Conservation (phyloP, 176 grass and related monocot genomes). For the Eleusine coracana region DNA sequence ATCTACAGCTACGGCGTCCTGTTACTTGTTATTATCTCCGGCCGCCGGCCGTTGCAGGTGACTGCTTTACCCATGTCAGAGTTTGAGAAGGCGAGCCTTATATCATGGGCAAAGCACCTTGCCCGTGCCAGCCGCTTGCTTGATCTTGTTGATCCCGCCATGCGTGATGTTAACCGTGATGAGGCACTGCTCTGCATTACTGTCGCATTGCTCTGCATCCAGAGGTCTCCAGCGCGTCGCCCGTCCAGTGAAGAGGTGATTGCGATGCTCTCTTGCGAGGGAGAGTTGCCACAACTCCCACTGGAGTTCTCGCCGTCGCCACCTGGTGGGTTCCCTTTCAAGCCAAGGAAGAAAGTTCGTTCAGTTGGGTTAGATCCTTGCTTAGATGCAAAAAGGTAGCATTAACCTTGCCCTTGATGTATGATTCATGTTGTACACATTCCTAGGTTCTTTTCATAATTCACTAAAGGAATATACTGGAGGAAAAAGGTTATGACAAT, state of each 20-base stretch:
- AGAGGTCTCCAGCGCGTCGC: constrained; percentile 57
- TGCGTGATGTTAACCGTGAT: constrained; percentile 60
- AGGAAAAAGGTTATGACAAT: constrained; percentile 18
- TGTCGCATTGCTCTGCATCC: constrained; percentile 74
- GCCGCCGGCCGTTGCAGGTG: constrained; percentile 74
- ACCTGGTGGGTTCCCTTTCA: constrained; percentile 61
- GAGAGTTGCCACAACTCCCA: constrained; percentile 59
- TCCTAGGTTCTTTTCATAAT: constrained; percentile 17
- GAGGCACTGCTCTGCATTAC: constrained; percentile 77
- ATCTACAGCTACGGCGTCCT: constrained; percentile 85
- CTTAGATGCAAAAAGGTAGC: constrained; percentile 17
- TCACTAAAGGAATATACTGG: constrained; percentile 21
- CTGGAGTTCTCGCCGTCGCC: constrained; percentile 68
- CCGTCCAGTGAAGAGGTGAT: constrained; percentile 60
- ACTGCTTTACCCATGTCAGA: constrained; percentile 65
- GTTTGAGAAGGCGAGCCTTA: constrained; percentile 77
- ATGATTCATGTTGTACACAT: constrained; percentile 19
- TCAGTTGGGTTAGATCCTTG: constrained; percentile 51
- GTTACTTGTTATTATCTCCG: constrained; percentile 72
- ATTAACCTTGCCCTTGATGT: constrained; percentile 29
- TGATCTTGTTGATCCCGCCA: constrained; percentile 67
- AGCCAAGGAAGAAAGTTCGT: constrained; percentile 62
- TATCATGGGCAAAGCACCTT: constrained; percentile 75
- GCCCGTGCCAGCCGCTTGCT: constrained; percentile 54
- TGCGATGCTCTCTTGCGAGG: constrained; percentile 61